Conservation (phyloP, 2,329 filamentous ascomycete species). For the Epichloe gansuensis region DNA sequence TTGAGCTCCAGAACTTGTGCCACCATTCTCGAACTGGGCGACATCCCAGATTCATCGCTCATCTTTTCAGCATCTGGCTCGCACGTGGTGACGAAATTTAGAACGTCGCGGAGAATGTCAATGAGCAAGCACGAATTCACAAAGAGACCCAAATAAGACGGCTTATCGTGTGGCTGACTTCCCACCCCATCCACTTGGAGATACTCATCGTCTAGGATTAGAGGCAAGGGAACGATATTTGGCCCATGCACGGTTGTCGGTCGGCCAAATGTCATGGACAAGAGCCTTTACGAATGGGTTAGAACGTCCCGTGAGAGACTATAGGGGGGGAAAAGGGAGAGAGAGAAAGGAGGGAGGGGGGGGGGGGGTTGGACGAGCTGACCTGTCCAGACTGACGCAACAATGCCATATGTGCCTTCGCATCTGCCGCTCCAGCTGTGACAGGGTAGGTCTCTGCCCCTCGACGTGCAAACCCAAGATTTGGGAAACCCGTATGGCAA, state of each 20-base stretch:
- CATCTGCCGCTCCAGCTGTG: constrained; percentile 3
- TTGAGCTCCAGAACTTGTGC: constrained; percentile 1
- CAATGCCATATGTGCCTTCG: constrained; percentile 3
- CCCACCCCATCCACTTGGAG: neutral
- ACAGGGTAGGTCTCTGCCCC: neutral
- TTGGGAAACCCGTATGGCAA: constrained; percentile 3
- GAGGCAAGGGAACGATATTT: constrained; percentile 1
- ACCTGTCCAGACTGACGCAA: constrained; percentile 3
- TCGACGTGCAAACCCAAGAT: constrained; percentile 2
- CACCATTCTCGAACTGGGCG: neutral
- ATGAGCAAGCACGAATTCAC: constrained; percentile 1
- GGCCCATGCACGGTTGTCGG: constrained; percentile 1
- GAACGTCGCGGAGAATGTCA: constrained; percentile 1
- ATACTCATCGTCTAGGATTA: constrained; percentile 1
- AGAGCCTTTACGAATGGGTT: neutral
- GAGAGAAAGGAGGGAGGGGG: neutral
- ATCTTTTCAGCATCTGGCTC: neutral
- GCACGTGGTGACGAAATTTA: neutral
- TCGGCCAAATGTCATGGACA: constrained; percentile 5
- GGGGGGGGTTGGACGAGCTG: neutral
- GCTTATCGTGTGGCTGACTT: neutral
- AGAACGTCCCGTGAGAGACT: neutral
- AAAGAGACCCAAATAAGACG: constrained; percentile 1
- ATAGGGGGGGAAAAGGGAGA: no score
- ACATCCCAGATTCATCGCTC: neutral